Conservation (phyloP, 1,284 basidiomycete genomes). For the Moniliella sp. region DNA sequence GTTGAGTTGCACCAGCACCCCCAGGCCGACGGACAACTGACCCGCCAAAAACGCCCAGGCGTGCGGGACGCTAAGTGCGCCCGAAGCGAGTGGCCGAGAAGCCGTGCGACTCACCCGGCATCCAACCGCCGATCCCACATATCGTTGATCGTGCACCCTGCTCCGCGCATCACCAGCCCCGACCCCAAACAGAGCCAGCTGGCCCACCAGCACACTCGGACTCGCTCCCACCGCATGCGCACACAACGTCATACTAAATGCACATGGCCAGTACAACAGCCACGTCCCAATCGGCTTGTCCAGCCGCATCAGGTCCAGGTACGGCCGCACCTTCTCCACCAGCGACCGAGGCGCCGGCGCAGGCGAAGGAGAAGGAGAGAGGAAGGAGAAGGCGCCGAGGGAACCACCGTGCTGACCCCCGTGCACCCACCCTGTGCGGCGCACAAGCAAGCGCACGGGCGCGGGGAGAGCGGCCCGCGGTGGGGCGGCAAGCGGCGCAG, state of each 20-base stretch:
- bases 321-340: constrained; percentile 49
- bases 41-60: constrained; percentile 62
- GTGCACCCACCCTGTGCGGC: too few relatives aligned
- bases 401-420: too few relatives aligned
- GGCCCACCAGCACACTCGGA: constrained; percentile 13
- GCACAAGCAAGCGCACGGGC: too few relatives aligned
- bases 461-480: too few relatives aligned
- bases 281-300: constrained; percentile 90
- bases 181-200: constrained; percentile 55
- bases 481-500: too few relatives aligned
- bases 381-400: too few relatives aligned
- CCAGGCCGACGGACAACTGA: constrained; percentile 68
- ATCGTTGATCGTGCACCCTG: constrained; percentile 95
- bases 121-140: too few relatives aligned
- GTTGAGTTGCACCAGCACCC: constrained; percentile 71
- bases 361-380: too few relatives aligned
- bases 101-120: too few relatives aligned
- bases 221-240: too few relatives aligned
- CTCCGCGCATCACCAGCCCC: constrained; percentile 95
- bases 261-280: constrained; percentile 76
- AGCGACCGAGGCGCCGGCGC: too few relatives aligned
- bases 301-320: constrained; percentile 60
- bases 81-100: constrained; percentile 52
- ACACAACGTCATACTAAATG: too few relatives aligned
- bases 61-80: constrained; percentile 54